These are phyloP conservation scores for Mentha longifolia DNA, from an alignment of 257 asterid genomes.

Conservation along the genomic window DNA sequence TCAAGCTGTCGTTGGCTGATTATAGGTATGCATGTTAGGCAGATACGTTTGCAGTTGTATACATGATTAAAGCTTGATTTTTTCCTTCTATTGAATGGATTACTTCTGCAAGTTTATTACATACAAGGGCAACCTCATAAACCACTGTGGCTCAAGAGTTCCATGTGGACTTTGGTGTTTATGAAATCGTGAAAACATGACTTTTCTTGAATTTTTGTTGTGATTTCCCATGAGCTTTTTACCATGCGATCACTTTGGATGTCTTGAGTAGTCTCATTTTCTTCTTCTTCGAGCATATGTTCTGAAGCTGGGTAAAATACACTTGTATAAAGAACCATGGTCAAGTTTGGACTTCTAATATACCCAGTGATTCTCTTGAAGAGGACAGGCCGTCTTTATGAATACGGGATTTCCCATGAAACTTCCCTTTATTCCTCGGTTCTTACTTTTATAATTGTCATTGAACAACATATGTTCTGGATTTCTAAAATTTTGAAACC, in stretches of 20 bases:
- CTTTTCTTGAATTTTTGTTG: conserved; percentile 1
- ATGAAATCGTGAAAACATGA: background rate
- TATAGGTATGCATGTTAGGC: background rate
- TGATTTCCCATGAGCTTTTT: conserved; percentile 2
- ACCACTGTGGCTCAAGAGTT: conserved; percentile 17
- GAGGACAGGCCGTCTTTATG: background rate
- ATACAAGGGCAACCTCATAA: background rate
- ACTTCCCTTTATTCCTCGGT: conserved; percentile 14
- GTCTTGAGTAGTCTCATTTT: background rate
- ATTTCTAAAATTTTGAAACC: conserved; percentile 10
- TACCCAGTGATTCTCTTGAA: conserved; percentile 2
- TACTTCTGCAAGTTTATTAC: background rate
- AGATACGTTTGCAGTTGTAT: background rate
- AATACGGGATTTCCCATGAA: conserved; percentile 1
- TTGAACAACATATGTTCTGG: background rate
- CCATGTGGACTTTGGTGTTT: conserved; percentile 13
- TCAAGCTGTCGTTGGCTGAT: background rate
- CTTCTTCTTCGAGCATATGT: conserved; percentile 2
- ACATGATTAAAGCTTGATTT: background rate
- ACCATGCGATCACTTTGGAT: background rate
- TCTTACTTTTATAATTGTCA: background rate
- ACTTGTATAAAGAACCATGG: background rate
- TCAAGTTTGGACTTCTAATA: conserved; percentile 15
- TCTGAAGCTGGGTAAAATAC: conserved; percentile 12
- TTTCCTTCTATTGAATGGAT: background rate